Evolutionary conservation across 495 filamentous ascomycete genomes (phyloP), one percentile per base, ranked within the genome.

Genomic region (Evansstolkia leycettana): DNA sequence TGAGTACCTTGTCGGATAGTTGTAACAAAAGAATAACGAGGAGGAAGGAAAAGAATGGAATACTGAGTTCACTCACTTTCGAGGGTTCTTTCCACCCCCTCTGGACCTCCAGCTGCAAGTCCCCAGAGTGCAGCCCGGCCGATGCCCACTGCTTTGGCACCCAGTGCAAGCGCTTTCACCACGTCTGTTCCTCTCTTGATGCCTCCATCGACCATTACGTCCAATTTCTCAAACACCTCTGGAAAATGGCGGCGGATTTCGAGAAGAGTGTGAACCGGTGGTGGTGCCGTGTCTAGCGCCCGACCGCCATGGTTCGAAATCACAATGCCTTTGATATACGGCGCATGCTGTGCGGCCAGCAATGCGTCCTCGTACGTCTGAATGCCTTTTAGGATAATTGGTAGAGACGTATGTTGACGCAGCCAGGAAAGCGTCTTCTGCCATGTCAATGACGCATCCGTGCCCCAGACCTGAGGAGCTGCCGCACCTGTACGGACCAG

Each of bases 281-380:
- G 88, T 11, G 88, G 87, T 6, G 89, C 84, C 8, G 88, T 95
- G 43, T 96, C 89, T 9, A 85, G 54, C 19, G 84, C 84, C 0
- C 87, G 64, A 0, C 89, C 89, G 12, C 89, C 89, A 44, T 96
- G 89, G 47, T 96, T 95, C 16, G 82, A 89, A 11, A 95, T 56
- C 25, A 94, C 82, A 20, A 94, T 79, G 0, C 74, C 87, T 48
- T 69, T 72, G 26, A 94, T 72, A 44, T 81, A 75, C 2, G 82
- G 76, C 7, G 78, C 65, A 41, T 84, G 70, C 26, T 73, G 62
- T 2, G 74, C 71, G 11, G 88, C 88, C 33, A 93, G 62, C 43
- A 80, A 84, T 0, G 84, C 87, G 52, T 96, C 89, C 53, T 96
- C 88, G 45, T 94, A 84, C 0, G 88, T 92, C 54, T 96, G 89